Percentiles rank a stretch among this genome's conserved stretches.
Evolutionary conservation across 1,139 yeast genomes (phyloP).

Genomic region (Groenewaldozyma sp.): DNA sequence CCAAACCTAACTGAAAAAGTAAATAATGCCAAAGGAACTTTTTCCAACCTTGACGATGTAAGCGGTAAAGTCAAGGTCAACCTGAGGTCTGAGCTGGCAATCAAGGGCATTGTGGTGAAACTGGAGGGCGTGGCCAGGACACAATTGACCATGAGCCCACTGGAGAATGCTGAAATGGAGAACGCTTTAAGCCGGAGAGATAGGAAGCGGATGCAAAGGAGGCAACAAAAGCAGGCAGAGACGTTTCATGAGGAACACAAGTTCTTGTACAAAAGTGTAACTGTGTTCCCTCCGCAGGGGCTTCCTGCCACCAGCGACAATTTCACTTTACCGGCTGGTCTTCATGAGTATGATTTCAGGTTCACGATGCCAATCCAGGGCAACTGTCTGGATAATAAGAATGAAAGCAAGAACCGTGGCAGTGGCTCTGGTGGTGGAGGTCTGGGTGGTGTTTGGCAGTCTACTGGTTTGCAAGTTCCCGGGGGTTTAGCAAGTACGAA

Average conservation of each 20-base stretch:
- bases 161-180: conserved; percentile 10
- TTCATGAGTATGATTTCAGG: conserved; percentile 47
- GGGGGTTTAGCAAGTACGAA: too few species aligned
- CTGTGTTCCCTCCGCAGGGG: conserved; percentile 55
- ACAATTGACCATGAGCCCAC: conserved; percentile 25
- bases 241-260: conserved; percentile 41
- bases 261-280: conserved; percentile 44
- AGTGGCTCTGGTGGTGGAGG: not conserved
- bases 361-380: conserved; percentile 46
- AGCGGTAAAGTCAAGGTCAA: conserved; percentile 40
- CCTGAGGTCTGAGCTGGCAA: conserved; percentile 39
- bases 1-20: too few species aligned
- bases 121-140: conserved; percentile 48
- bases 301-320: conserved; percentile 41
- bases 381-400: conserved; percentile 32
- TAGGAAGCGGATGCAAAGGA: conserved; percentile 16
- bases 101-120: conserved; percentile 48
- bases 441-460: not conserved
- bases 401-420: not conserved
- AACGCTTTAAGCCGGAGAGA: too few species aligned
- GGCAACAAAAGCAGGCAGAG: conserved; percentile 16
- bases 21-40: conserved; percentile 23
- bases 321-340: conserved; percentile 54
- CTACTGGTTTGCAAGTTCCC: not conserved
- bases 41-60: conserved; percentile 44